Conservation (phyloP, 352 stramenopile species). For the Phytophthora hibernalis region DNA sequence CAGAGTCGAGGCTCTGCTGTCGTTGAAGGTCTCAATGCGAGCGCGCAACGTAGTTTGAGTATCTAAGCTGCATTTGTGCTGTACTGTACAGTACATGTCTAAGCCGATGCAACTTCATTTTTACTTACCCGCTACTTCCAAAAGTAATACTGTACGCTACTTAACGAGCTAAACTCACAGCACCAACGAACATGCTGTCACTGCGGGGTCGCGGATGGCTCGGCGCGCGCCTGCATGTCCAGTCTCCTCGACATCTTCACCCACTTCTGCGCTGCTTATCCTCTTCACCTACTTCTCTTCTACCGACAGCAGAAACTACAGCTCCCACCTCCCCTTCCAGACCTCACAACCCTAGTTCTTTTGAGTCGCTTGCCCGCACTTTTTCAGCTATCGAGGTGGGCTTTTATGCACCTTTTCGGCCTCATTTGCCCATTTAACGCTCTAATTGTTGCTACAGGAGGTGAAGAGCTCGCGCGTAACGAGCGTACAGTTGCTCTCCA, state of each 20-base stretch:
- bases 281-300: constrained; percentile 10
- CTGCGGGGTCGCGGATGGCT: constrained; percentile 12
- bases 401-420: not conserved
- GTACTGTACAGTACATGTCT: too few species aligned
- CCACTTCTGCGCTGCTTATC: not conserved
- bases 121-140: constrained; percentile 9
- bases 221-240: not conserved
- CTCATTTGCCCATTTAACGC: not conserved
- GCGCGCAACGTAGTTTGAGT: constrained; percentile 3
- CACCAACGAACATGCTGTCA: constrained; percentile 13
- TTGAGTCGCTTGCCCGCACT: constrained; percentile 51
- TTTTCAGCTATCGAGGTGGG: constrained; percentile 65
- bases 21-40: constrained; percentile 34
- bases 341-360: constrained; percentile 29
- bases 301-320: constrained; percentile 5
- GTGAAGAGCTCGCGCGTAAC: constrained; percentile 62
- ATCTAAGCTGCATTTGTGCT: not conserved
- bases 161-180: not conserved
- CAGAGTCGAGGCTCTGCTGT: constrained; percentile 68
- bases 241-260: not conserved
- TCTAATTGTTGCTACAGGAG: constrained; percentile 32
- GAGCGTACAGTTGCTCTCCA: constrained; percentile 56
- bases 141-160: constrained; percentile 1
- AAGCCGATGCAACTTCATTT: too few species aligned
- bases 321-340: not conserved